phyloP scores from a whole-genome alignment of 2,329 filamentous ascomycete genomes.

The Penicillium psychrosexuale region DNA sequence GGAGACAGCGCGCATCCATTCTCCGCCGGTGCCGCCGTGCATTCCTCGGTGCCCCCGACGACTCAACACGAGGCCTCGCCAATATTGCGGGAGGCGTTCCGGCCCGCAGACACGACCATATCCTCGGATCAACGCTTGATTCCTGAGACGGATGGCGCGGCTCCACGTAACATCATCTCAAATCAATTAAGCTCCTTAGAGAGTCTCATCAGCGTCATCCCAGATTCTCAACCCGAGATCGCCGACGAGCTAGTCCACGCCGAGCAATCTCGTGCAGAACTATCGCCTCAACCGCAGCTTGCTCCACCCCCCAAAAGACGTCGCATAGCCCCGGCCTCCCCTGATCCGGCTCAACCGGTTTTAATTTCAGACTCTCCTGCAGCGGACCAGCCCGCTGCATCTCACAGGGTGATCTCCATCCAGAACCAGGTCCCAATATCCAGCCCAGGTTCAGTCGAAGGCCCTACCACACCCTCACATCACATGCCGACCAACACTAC shows the following conservation, averaged over 20 bases:
- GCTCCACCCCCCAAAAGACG: conserved; percentile 1
- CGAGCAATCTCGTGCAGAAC: background rate
- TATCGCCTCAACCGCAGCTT: background rate
- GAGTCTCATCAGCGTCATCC: conserved; percentile 39
- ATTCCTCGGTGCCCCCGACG: background rate
- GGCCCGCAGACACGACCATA: background rate
- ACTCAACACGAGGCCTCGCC: conserved; percentile 3
- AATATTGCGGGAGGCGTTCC: conserved; percentile 6
- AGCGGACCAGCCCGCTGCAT: background rate
- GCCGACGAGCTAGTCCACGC: conserved; percentile 1
- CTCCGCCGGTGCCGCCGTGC: background rate
- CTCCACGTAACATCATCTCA: background rate
- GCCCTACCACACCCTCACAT: background rate
- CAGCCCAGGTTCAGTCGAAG: background rate
- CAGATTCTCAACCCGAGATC: conserved; percentile 38
- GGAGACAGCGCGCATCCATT: background rate
- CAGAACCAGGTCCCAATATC: background rate
- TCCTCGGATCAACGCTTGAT: background rate
- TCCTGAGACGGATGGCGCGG: background rate
- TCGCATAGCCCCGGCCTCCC: background rate
- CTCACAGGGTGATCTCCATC: background rate
- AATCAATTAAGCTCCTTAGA: conserved; percentile 26
- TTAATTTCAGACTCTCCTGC: background rate
- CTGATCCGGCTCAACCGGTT: background rate
- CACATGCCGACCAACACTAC: background rate